Evolutionary conservation across 106 monocot genomes (phyloP).

Genomic region (Chionographis japonica): DNA sequence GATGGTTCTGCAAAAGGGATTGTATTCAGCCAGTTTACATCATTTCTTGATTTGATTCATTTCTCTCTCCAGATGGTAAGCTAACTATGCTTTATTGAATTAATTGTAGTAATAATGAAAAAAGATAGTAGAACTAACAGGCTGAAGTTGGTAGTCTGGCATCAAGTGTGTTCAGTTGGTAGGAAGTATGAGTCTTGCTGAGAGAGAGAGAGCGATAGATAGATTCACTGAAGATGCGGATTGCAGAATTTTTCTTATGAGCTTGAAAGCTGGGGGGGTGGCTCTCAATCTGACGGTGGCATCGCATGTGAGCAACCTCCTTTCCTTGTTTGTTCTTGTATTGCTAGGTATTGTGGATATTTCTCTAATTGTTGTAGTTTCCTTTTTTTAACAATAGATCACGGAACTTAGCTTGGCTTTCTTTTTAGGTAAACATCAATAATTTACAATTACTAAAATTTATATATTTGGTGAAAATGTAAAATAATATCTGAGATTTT

Average conservation of each 20-base stretch:
- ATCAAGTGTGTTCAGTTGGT: slow-evolving; percentile 75
- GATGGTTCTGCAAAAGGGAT: slow-evolving; percentile 92
- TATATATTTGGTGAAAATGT: too few relatives aligned
- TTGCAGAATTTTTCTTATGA: slow-evolving; percentile 83
- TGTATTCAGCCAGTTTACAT: slow-evolving; percentile 90
- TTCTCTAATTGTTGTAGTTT: background rate
- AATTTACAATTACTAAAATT: too few relatives aligned
- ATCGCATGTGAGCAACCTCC: slow-evolving; percentile 53
- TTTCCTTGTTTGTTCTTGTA: background rate
- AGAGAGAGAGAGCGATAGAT: slow-evolving; percentile 79
- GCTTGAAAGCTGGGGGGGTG: slow-evolving; percentile 93
- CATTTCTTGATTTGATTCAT: slow-evolving; percentile 79
- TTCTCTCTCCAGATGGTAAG: slow-evolving; percentile 68
- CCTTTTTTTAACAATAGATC: background rate
- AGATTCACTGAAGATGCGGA: slow-evolving; percentile 57
- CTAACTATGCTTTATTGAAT: background rate
- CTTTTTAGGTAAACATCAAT: too few relatives aligned
- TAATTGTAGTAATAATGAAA: background rate
- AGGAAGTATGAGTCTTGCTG: slow-evolving; percentile 72
- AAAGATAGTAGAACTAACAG: slow-evolving; percentile 11
- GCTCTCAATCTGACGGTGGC: slow-evolving; percentile 88
- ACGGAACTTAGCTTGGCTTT: too few relatives aligned
- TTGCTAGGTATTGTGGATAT: background rate
- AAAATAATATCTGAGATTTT: too few relatives aligned
- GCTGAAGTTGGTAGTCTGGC: slow-evolving; percentile 55